These are phyloP conservation scores for Rubus idaeus DNA, from an alignment of 306 rosid genomes.

Conservation along the genomic window DNA sequence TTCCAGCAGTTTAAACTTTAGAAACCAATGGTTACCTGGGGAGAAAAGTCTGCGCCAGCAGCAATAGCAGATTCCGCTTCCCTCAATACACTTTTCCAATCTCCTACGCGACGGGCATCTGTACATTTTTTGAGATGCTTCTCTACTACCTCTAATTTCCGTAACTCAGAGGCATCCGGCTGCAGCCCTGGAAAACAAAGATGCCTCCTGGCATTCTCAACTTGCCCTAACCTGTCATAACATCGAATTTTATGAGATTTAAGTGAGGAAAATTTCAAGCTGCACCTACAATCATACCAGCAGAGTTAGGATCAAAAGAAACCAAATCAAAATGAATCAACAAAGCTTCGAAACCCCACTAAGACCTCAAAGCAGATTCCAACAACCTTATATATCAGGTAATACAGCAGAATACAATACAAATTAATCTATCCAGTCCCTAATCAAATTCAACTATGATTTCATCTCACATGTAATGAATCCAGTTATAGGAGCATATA, in stretches of 20 bases:
- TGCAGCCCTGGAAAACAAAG: conserved; percentile 51
- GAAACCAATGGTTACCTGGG: conserved; percentile 51
- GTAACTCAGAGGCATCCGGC: conserved; percentile 58
- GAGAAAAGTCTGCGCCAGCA: conserved; percentile 75
- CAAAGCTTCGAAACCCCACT: neutral
- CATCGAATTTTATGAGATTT: neutral
- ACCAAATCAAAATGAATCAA: neutral
- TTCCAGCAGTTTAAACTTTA: neutral
- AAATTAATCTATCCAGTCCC: neutral
- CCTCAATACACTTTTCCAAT: conserved; percentile 76
- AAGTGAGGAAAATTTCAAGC: neutral
- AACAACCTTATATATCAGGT: no score
- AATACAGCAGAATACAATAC: neutral
- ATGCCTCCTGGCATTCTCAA: conserved; percentile 78
- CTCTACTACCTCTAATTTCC: conserved; percentile 66
- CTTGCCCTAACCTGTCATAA: conserved; percentile 76
- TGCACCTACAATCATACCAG: neutral
- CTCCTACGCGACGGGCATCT: conserved; percentile 68
- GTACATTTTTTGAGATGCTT: conserved; percentile 73
- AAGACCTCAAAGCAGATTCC: neutral
- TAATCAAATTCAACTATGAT: neutral
- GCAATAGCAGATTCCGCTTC: conserved; percentile 68
- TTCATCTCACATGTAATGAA: no score
- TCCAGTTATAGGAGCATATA: neutral
- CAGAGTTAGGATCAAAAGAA: neutral